phyloP scores from a whole-genome alignment of 1,139 yeast genomes.

The Debaryomyces robertsiae region DNA sequence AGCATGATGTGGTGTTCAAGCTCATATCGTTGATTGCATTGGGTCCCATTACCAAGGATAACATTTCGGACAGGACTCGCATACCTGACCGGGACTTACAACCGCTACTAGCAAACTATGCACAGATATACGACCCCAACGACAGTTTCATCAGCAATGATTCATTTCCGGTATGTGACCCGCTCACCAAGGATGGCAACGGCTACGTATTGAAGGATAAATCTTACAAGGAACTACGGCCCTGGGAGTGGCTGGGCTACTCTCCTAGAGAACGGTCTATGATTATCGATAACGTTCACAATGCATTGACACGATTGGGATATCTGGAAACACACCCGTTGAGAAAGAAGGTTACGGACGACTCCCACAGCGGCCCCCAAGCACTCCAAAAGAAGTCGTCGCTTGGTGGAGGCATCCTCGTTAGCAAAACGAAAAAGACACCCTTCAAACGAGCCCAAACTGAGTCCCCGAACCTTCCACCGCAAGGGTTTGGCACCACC shows the following conservation, averaged over 20 bases:
- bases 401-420: conserved; percentile 28
- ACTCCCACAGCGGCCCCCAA: conserved; percentile 13
- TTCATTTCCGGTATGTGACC: conserved; percentile 27
- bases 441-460: conserved; percentile 23
- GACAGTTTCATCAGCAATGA: conserved; percentile 39
- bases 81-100: conserved; percentile 12
- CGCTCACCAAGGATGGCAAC: conserved; percentile 8
- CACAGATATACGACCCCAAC: conserved; percentile 36
- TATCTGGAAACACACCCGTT: conserved; percentile 50
- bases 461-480: conserved; percentile 20
- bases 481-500: conserved; percentile 1
- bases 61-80: conserved; percentile 17
- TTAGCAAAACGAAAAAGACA: conserved; percentile 13
- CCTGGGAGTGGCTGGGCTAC: conserved; percentile 41
- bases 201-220: conserved; percentile 41
- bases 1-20: conserved; percentile 23
- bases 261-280: conserved; percentile 35
- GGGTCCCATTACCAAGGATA: conserved; percentile 37
- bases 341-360: conserved; percentile 37
- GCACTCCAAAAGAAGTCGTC: conserved; percentile 15
- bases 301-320: conserved; percentile 47
- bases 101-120: conserved; percentile 19
- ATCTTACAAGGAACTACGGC: conserved; percentile 44
- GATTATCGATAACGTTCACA: conserved; percentile 37
- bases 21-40: conserved; percentile 40